Base-by-base conservation (phyloP, 73 alveolate species). In the Uronychia setigera region DNA sequence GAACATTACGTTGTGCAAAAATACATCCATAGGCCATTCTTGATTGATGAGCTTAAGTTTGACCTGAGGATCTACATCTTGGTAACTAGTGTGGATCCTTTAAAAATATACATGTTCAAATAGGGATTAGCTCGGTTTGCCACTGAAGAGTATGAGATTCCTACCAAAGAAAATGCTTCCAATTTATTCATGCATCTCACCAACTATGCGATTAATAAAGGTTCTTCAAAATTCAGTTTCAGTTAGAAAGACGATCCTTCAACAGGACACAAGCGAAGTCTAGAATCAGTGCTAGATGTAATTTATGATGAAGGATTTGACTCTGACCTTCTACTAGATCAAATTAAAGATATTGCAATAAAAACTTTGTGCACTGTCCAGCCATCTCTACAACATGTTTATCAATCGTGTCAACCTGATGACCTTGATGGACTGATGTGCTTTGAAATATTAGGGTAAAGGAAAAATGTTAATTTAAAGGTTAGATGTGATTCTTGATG, bases 101-200 rank as follows among this genome's bases (percentile, higher is more conserved):
- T 94, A 46, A 89, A 91, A 87, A 92, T 94, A 28, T 94, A 92
- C 85, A 34, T 94, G 80, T 93, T 91, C 86, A 79, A 92, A 59
- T 81, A 85, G 88, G 98, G 98, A 28, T 59, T 94, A 76, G 98
- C 94, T 1, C 83, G 98, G 74, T 94, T 94, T 84, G 97, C 98
- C 1, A 94, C 98, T 0, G 98, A 94, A 85, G 87, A 92, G 74
- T 94, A 94, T 90, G 75, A 84, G 67, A 74, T 77, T 83, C 78
- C 90, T 13, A 81, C 91, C 1, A 46, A 46, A 46, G 5, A 19
- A 46, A 5, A 5, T 46, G n/a, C 67, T 19, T 46, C 67, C 19
- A 46, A n/a, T n/a, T n/a, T n/a, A n/a, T n/a, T n/a, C 19, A 19
- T 46, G n/a, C 67, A 46, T 46, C 19, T 46, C n/a, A 46, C 67